Conservation (phyloP, 352 stramenopile species). For the Thraustochytrium sp. region DNA sequence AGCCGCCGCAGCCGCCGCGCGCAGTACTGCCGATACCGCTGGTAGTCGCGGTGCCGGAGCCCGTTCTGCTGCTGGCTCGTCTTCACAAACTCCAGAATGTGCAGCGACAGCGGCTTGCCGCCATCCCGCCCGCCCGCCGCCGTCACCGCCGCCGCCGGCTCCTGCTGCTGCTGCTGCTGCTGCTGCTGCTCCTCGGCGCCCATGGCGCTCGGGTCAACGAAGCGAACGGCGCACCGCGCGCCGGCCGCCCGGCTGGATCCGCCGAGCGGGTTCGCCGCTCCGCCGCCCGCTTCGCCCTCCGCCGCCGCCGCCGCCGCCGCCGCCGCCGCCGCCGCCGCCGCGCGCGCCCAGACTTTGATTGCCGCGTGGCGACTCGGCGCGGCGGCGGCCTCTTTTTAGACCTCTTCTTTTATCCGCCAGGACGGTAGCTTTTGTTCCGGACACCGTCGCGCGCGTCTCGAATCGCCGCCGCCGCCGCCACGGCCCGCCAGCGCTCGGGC, state of each 20-base stretch:
- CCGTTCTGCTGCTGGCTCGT: constrained; percentile 78
- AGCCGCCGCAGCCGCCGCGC: constrained; percentile 70
- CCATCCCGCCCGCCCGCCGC: neutral
- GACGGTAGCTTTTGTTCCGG: too few species aligned
- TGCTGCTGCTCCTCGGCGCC: too few species aligned
- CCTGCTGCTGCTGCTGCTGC: too few species aligned
- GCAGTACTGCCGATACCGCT: constrained; percentile 82
- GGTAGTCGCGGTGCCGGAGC: constrained; percentile 77
- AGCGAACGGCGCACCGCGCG: too few species aligned
- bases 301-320: neutral
- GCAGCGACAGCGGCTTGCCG: neutral
- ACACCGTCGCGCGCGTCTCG: too few species aligned
- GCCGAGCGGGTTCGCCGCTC: neutral
- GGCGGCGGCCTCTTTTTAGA: too few species aligned
- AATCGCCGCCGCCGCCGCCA: too few species aligned
- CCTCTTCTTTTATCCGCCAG: too few species aligned
- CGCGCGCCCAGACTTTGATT: neutral
- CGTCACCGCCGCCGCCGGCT: neutral
- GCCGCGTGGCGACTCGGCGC: neutral
- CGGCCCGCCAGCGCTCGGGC: too few species aligned
- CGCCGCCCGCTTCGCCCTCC: neutral
- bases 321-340: neutral
- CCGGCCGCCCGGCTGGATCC: too few species aligned
- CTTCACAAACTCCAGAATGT: constrained; percentile 67
- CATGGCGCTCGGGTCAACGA: too few species aligned